phyloP scores from a whole-genome alignment of 441 rosid species.

The Adansonia rubrostipa region DNA sequence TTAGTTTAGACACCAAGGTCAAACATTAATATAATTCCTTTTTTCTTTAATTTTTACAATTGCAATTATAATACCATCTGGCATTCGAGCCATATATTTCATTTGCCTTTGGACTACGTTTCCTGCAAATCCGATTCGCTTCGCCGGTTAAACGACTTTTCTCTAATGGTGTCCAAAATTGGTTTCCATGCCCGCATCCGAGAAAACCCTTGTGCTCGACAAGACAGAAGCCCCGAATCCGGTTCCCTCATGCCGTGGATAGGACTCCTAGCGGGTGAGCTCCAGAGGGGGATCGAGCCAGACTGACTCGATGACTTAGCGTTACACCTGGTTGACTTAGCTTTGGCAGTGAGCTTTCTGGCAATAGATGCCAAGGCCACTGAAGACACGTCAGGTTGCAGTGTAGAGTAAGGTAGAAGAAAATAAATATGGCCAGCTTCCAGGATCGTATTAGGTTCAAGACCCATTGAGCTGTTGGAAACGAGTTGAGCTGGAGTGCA shows the following conservation, averaged over 20 bases:
- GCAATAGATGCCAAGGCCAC: conserved; percentile 32
- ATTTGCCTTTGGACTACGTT: conserved; percentile 7
- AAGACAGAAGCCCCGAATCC: neutral
- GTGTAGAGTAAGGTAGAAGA: conserved; percentile 35
- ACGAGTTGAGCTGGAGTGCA: conserved; percentile 46
- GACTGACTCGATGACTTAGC: conserved; percentile 2
- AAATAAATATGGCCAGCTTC: conserved; percentile 43
- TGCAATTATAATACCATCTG: neutral
- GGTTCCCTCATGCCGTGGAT: neutral
- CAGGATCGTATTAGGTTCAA: conserved; percentile 32
- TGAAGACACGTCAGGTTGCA: conserved; percentile 35
- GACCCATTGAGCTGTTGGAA: conserved; percentile 32
- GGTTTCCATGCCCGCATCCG: conserved; percentile 44
- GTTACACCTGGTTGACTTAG: conserved; percentile 12
- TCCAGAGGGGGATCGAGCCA: neutral
- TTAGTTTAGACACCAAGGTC: neutral
- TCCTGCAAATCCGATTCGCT: conserved; percentile 47
- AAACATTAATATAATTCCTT: neutral
- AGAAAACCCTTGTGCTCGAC: neutral
- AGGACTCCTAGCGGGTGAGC: conserved; percentile 14
- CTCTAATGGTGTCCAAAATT: conserved; percentile 48
- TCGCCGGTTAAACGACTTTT: conserved; percentile 42
- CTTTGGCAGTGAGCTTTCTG: conserved; percentile 34
- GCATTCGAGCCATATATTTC: neutral
- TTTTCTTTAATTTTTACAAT: neutral